phyloP scores from a whole-genome alignment of 257 asterid genomes.

The Cynanchum wilfordii region DNA sequence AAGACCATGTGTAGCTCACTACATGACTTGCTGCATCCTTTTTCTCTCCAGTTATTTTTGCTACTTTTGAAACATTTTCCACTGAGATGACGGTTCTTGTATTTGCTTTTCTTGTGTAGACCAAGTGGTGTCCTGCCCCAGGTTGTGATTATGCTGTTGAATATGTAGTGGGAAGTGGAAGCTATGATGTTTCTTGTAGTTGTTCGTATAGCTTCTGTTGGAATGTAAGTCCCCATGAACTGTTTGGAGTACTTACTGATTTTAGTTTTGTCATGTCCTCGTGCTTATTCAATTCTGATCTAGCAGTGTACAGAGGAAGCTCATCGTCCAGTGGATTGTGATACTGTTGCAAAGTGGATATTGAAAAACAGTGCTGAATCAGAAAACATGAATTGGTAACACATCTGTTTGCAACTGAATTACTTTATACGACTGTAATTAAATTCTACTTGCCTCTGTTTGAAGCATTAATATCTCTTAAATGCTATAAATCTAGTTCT shows the following conservation, averaged over 20 bases:
- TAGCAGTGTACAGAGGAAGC: slow-evolving; percentile 97
- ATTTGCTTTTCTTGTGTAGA: slow-evolving; percentile 37
- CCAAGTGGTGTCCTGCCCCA: slow-evolving; percentile 99
- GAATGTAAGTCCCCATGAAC: slow-evolving; percentile 64
- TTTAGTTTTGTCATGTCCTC: slow-evolving; percentile 16
- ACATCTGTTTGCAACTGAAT: slow-evolving; percentile 5
- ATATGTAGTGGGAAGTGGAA: slow-evolving; percentile 88
- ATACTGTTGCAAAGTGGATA: slow-evolving; percentile 86
- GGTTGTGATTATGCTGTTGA: slow-evolving; percentile 95
- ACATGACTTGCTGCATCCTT: slow-evolving; percentile 10
- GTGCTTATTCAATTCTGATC: slow-evolving; percentile 21
- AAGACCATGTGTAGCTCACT: neutral
- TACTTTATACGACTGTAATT: neutral
- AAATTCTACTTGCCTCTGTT: neutral
- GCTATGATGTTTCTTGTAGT: slow-evolving; percentile 86
- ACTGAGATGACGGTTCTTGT: slow-evolving; percentile 3
- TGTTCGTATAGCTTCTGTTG: slow-evolving; percentile 93
- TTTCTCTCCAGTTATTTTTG: slow-evolving; percentile 1
- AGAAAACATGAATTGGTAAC: slow-evolving; percentile 97
- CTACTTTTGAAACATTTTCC: neutral
- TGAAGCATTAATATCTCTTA: neutral
- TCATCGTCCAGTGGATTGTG: slow-evolving; percentile 97
- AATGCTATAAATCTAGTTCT: neutral
- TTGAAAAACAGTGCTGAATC: slow-evolving; percentile 97
- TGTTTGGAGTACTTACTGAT: slow-evolving; percentile 11